Conservation (phyloP, 805 yeast genomes). For the Tetrapisispora taiwanensis region DNA sequence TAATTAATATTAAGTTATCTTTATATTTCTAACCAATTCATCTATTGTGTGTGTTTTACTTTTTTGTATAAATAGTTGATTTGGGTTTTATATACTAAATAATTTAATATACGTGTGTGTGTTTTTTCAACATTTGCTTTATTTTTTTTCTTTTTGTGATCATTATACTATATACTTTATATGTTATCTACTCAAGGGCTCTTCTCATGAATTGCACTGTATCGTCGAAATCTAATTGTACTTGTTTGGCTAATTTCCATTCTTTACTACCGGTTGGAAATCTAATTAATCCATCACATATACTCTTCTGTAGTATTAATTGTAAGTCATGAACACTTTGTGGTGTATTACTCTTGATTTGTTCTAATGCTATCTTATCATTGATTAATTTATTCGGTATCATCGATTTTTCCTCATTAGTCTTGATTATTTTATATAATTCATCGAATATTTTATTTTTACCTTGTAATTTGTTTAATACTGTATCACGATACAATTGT, state of each 20-base stretch:
- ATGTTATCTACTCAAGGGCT: constrained; percentile 18
- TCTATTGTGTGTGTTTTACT: too few species aligned
- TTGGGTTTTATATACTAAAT: too few species aligned
- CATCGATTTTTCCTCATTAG: not conserved
- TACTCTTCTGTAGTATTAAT: constrained; percentile 23
- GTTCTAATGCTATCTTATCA: constrained; percentile 11
- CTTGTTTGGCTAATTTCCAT: constrained; percentile 21
- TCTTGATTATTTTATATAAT: constrained; percentile 10
- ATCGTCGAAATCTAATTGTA: constrained; percentile 26
- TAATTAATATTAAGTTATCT: too few species aligned
- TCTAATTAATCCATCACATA: constrained; percentile 24
- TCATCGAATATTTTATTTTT: constrained; percentile 17
- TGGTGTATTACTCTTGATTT: constrained; percentile 20
- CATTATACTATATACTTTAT: not conserved
- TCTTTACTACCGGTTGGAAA: constrained; percentile 13
- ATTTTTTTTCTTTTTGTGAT: not conserved
- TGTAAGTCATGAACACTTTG: constrained; percentile 26
- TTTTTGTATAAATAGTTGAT: too few species aligned
- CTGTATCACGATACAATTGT: constrained; percentile 26
- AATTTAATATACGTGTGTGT: too few species aligned
- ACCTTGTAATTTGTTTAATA: constrained; percentile 24
- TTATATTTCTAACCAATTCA: too few species aligned
- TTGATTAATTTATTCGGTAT: constrained; percentile 5
- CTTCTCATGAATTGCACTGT: constrained; percentile 29
- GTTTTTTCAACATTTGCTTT: not conserved